Conservation (phyloP, 352 stramenopile species). For the Phytophthora sp. region DNA sequence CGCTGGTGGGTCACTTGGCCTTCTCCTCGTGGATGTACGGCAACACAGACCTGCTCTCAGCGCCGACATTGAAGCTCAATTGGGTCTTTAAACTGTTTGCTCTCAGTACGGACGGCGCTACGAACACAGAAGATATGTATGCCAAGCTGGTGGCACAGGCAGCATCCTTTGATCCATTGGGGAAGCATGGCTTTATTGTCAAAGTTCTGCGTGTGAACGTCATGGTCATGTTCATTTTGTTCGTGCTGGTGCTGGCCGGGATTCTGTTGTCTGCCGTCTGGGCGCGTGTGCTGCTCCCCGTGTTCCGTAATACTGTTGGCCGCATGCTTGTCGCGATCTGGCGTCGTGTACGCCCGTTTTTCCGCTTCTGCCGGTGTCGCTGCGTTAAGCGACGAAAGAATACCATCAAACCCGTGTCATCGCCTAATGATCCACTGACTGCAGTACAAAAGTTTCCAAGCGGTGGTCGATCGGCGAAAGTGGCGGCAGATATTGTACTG, state of each 20-base stretch:
- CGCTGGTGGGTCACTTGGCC: constrained; percentile 65
- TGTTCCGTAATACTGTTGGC: constrained; percentile 52
- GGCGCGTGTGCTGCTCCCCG: constrained; percentile 52
- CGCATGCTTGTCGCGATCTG: constrained; percentile 43
- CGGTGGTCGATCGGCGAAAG: constrained; percentile 41
- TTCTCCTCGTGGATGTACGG: constrained; percentile 89
- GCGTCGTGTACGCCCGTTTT: constrained; percentile 29
- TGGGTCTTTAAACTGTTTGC: constrained; percentile 49
- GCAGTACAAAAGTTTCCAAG: constrained; percentile 12
- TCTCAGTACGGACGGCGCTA: constrained; percentile 34
- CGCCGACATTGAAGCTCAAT: constrained; percentile 53
- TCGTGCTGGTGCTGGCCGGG: constrained; percentile 50
- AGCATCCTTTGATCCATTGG: constrained; percentile 52
- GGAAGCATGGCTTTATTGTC: constrained; percentile 61
- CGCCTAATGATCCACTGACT: background rate
- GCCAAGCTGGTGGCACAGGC: constrained; percentile 48
- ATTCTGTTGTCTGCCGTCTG: constrained; percentile 71
- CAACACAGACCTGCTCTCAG: constrained; percentile 70
- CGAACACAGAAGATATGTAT: constrained; percentile 49
- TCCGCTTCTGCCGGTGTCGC: constrained; percentile 26
- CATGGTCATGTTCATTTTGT: constrained; percentile 78
- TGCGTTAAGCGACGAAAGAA: constrained; percentile 32
- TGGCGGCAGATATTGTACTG: constrained; percentile 41
- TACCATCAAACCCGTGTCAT: constrained; percentile 17
- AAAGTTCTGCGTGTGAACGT: constrained; percentile 78